Evolutionary conservation across 179 eudicot species (phyloP).

Genomic region (Corrigiola litoralis): DNA sequence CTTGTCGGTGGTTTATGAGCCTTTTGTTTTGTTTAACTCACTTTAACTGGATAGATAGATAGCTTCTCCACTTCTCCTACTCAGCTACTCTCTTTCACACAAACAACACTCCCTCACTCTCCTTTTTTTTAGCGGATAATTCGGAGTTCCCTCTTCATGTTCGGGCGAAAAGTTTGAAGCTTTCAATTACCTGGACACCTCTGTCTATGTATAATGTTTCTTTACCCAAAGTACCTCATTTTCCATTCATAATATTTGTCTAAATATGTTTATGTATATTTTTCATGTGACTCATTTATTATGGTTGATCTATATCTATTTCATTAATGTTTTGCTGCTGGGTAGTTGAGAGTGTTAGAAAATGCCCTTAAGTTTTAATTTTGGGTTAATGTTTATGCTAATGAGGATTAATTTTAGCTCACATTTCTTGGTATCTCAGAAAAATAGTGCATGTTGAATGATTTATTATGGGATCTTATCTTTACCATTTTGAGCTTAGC

Average conservation of each 20-base stretch:
- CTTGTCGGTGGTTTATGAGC: conserved; percentile 24
- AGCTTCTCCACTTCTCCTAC: not conserved
- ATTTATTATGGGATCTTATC: not conserved
- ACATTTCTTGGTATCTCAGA: not conserved
- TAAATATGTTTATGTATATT: not conserved
- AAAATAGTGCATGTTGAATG: not conserved
- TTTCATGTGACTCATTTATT: not conserved
- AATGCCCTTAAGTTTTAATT: too few species aligned
- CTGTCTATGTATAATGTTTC: conserved; percentile 13
- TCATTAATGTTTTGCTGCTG: conserved; percentile 1
- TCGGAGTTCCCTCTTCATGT: conserved; percentile 24
- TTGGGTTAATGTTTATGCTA: too few species aligned
- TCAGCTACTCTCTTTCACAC: not conserved
- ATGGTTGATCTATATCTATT: conserved; percentile 13
- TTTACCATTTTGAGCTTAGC: not conserved
- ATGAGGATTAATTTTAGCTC: not conserved
- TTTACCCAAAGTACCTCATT: not conserved
- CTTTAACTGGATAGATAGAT: conserved; percentile 1
- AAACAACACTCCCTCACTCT: not conserved
- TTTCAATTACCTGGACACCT: conserved; percentile 11
- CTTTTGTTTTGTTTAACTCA: not conserved
- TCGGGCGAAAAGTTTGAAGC: conserved; percentile 20
- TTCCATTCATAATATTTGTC: not conserved
- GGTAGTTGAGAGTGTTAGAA: not conserved
- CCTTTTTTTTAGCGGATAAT: conserved; percentile 19